Base-by-base conservation (phyloP, 352 stramenopile species). In the Pythium inflatum region DNA sequence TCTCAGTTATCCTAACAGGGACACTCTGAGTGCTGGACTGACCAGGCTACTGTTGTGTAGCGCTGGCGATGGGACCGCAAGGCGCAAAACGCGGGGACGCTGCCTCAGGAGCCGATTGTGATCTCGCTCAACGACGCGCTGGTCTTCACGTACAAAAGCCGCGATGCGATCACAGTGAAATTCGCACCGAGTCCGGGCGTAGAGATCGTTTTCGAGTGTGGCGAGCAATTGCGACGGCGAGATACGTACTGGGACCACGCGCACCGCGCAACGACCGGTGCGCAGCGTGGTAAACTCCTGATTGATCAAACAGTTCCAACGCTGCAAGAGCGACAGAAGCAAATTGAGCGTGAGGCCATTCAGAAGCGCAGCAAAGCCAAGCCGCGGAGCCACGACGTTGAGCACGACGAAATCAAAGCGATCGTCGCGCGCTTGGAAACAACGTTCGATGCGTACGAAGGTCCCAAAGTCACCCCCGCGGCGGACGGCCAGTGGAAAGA, bases 351-450 rank as follows among this genome's bases (percentile, higher is more conserved):
- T 20, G 81, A 85, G 36, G 81, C 83, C 8, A 67, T 88, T 24
- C 78, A 88, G 48, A 92, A 93, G 40, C 79, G 86, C 5, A 95
- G 83, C 77, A 91, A 88, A 65, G 78, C 90, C 28, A 87, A 91
- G 33, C 88, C 89, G 34, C 79, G 80, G 25, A 91, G 84, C 65
- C 81, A 85, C 36, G 85, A 94, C 25, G 68, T 91, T 22, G 66
- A 28, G 1, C 80, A 92, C 40, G 74, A 79, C 36, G 46, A 78
- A 25, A 82, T 94, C 59, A 92, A 90, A 50, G 48, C 68, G 27
- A 79, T 95, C 46, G 87, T 97, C 11, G 63, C 75, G 20, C 70
- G 38, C 5, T 65, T 96, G 8, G 90, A 96, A 68, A 70, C 53
- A 11, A 82, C 77, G 33, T 95, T 96, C 46, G 87, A 96, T 33